Percentiles rank a stretch among this genome's conserved stretches.
phyloP scores from a whole-genome alignment of 495 filamentous ascomycete genomes.

The Xylaria bambusicola region DNA sequence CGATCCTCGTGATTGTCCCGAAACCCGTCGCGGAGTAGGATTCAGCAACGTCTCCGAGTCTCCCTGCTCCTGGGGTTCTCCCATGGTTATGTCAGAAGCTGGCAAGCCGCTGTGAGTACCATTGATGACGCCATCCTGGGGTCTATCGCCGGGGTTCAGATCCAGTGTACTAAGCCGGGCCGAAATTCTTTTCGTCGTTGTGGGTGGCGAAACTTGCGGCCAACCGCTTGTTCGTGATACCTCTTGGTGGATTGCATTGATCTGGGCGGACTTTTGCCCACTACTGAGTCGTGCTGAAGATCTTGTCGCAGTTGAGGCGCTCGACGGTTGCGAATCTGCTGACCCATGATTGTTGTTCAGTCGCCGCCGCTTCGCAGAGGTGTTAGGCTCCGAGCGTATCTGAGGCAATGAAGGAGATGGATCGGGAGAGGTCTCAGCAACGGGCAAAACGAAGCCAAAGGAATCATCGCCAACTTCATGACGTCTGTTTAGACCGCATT shows the following conservation, averaged over 20 bases:
- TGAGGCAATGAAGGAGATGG: conserved; percentile 24
- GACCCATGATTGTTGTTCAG: conserved; percentile 23
- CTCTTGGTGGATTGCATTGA: conserved; percentile 13
- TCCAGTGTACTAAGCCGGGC: conserved; percentile 4
- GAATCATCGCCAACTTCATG: conserved; percentile 49
- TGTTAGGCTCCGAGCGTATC: conserved; percentile 41
- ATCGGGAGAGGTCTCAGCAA: conserved; percentile 27
- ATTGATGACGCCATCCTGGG: not conserved
- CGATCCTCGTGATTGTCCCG: conserved; percentile 9
- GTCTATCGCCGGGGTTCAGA: not conserved
- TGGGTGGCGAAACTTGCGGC: conserved; percentile 7
- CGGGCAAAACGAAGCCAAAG: conserved; percentile 47
- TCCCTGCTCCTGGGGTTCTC: conserved; percentile 12
- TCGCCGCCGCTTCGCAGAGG: conserved; percentile 43
- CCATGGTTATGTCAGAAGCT: not conserved
- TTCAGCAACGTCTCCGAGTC: conserved; percentile 15
- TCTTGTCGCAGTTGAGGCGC: conserved; percentile 22
- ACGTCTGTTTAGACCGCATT: conserved; percentile 32
- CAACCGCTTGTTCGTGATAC: not conserved
- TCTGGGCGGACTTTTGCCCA: conserved; percentile 13
- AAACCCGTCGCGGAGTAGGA: conserved; percentile 8
- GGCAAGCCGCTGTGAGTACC: not conserved
- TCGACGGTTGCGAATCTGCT: conserved; percentile 25
- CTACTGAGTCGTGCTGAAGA: conserved; percentile 26
- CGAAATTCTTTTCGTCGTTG: conserved; percentile 11